phyloP scores from a whole-genome alignment of 2,329 filamentous ascomycete species.

The Thielaviopsis populi region DNA sequence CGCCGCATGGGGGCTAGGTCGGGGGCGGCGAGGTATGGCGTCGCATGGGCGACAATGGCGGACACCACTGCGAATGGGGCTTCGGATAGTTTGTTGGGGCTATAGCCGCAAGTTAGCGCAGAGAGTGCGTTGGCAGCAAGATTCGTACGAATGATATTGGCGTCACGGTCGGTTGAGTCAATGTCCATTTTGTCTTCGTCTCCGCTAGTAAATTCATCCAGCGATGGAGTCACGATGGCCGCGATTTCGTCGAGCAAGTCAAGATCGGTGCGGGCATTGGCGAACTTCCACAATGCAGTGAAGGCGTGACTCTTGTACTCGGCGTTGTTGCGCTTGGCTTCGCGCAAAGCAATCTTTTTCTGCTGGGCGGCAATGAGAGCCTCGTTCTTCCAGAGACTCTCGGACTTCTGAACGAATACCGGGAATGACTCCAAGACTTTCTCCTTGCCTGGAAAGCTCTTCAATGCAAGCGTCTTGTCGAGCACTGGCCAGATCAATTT shows the following conservation, averaged over 20 bases:
- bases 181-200: slow-evolving; percentile 56
- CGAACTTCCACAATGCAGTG: slow-evolving; percentile 54
- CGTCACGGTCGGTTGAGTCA: slow-evolving; percentile 28
- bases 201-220: slow-evolving; percentile 39
- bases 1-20: slow-evolving; percentile 32
- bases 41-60: slow-evolving; percentile 28
- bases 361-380: slow-evolving; percentile 43
- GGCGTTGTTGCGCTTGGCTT: slow-evolving; percentile 86
- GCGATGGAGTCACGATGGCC: slow-evolving; percentile 44
- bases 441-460: slow-evolving; percentile 90
- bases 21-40: slow-evolving; percentile 27
- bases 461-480: slow-evolving; percentile 67
- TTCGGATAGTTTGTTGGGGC: slow-evolving; percentile 26
- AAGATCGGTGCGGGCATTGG: slow-evolving; percentile 50
- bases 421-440: slow-evolving; percentile 66
- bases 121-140: slow-evolving; percentile 37
- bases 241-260: slow-evolving; percentile 55
- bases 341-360: slow-evolving; percentile 67
- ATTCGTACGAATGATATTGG: slow-evolving; percentile 23
- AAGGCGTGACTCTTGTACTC: slow-evolving; percentile 66
- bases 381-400: slow-evolving; percentile 41
- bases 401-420: slow-evolving; percentile 54
- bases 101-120: slow-evolving; percentile 36
- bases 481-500: slow-evolving; percentile 64
- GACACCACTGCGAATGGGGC: slow-evolving; percentile 27